These are phyloP conservation scores for Pyropia haitanensis DNA, from an alignment of 23 red algal genomes.

Conservation along the genomic window DNA sequence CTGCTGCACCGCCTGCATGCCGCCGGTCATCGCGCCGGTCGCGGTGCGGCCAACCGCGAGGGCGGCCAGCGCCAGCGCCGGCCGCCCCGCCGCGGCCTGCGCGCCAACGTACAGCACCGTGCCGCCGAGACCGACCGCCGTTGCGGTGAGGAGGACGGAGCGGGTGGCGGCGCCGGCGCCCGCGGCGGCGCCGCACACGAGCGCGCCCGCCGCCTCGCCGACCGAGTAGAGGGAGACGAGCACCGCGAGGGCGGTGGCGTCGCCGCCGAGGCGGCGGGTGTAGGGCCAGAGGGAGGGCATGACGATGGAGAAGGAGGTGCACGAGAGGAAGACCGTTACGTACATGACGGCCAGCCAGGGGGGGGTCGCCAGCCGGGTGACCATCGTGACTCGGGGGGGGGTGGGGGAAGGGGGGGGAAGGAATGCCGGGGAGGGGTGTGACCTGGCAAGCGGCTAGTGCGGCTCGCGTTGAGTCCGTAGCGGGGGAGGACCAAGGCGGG, in stretches of 20 bases:
- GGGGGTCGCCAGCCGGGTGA: background rate
- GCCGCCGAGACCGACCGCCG: conserved; percentile 10
- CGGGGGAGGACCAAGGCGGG: no score
- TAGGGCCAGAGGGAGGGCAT: conserved; percentile 60
- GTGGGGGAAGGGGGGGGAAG: no score
- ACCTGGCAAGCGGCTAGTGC: no score
- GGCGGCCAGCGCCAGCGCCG: background rate
- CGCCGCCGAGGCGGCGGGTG: conserved; percentile 6
- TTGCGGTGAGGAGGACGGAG: background rate
- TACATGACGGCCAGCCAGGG: conserved; percentile 8
- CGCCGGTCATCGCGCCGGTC: conserved; percentile 39
- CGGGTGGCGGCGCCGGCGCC: background rate
- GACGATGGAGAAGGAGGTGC: conserved; percentile 57
- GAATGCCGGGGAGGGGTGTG: no score
- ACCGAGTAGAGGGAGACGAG: conserved; percentile 46
- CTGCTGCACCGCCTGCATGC: conserved; percentile 40
- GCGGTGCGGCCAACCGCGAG: conserved; percentile 12
- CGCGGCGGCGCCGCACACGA: conserved; percentile 17
- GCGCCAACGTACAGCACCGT: conserved; percentile 25
- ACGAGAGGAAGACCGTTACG: conserved; percentile 46
- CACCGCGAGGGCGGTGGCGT: conserved; percentile 10
- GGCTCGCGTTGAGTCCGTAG: no score
- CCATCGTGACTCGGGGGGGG: no score
- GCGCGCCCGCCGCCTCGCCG: conserved; percentile 35
- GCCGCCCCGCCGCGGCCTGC: background rate